Evolutionary conservation across 371 early-diverging fungal species (phyloP).

Genomic region (Mucor sp.): DNA sequence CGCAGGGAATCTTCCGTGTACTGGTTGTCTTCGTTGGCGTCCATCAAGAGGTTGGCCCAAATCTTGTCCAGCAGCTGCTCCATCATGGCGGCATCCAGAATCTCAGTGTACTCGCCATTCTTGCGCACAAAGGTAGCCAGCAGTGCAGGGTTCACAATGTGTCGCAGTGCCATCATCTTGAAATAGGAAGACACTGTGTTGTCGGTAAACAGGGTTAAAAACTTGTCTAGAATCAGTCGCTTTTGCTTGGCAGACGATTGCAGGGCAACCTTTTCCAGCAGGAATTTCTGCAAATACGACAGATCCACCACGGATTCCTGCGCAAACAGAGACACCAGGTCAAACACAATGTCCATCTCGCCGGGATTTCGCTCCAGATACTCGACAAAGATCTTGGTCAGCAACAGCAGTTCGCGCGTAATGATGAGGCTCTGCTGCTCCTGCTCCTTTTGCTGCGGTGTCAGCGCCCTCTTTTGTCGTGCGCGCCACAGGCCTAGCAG

Average conservation of each 20-base stretch:
- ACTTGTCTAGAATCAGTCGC: conserved; percentile 66
- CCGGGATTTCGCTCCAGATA: conserved; percentile 62
- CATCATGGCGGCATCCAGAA: conserved; percentile 70
- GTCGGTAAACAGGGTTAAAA: conserved; percentile 65
- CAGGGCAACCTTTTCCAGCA: conserved; percentile 69
- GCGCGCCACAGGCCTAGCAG: conserved; percentile 61
- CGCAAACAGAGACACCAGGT: conserved; percentile 75
- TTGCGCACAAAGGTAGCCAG: conserved; percentile 60
- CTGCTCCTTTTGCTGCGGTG: conserved; percentile 54
- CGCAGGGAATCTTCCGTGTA: conserved; percentile 74
- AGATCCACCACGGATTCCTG: conserved; percentile 74
- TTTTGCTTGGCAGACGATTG: conserved; percentile 61
- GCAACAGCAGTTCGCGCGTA: conserved; percentile 57
- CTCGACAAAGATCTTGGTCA: conserved; percentile 74
- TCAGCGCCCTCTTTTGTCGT: conserved; percentile 29
- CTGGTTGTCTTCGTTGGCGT: conserved; percentile 55
- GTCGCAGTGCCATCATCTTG: conserved; percentile 70
- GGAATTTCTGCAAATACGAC: conserved; percentile 71
- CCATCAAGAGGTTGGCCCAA: conserved; percentile 69
- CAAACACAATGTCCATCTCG: conserved; percentile 75
- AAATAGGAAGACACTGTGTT: conserved; percentile 42
- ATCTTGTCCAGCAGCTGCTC: conserved; percentile 67
- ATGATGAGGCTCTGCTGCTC: conserved; percentile 53
- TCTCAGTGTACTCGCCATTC: conserved; percentile 49
- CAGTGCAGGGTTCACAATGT: conserved; percentile 83